Evolutionary conservation across 1,284 basidiomycete genomes (phyloP).

Genomic region (Coriolopsis trogii): DNA sequence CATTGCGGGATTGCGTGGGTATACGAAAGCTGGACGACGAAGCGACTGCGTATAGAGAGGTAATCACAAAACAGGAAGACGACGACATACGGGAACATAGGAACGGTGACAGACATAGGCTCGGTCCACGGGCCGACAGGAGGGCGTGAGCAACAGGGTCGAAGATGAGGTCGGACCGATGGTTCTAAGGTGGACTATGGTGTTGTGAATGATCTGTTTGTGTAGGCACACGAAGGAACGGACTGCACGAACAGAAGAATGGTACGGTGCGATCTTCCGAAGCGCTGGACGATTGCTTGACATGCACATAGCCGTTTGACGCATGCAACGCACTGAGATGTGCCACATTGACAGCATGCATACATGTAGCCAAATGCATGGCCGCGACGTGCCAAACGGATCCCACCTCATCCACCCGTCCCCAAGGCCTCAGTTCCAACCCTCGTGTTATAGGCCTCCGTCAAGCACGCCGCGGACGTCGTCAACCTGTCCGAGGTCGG

Average conservation of each 20-base stretch:
- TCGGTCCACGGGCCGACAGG: background rate
- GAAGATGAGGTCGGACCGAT: constrained; percentile 2
- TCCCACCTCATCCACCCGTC: constrained; percentile 6
- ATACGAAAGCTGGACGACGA: constrained; percentile 27
- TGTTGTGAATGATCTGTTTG: background rate
- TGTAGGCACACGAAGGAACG: background rate
- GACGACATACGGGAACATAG: constrained; percentile 2
- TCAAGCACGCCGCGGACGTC: constrained; percentile 94
- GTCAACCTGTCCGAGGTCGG: constrained; percentile 83
- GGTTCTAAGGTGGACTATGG: background rate
- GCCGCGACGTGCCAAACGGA: constrained; percentile 6
- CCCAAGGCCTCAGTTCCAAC: constrained; percentile 16
- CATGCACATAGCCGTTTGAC: too few relatives aligned
- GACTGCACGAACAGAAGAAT: background rate
- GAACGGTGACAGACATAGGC: background rate
- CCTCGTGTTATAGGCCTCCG: constrained; percentile 61
- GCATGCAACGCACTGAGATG: constrained; percentile 20
- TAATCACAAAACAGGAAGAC: constrained; percentile 13
- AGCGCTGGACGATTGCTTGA: too few relatives aligned
- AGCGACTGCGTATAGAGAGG: constrained; percentile 19
- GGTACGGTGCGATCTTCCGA: background rate
- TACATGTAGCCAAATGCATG: constrained; percentile 18
- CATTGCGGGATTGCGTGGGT: constrained; percentile 28
- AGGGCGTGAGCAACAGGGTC: background rate
- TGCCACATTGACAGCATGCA: constrained; percentile 24